These are phyloP conservation scores for Claviceps pazoutovae DNA, from an alignment of 2,329 filamentous ascomycete species.

Conservation along the genomic window DNA sequence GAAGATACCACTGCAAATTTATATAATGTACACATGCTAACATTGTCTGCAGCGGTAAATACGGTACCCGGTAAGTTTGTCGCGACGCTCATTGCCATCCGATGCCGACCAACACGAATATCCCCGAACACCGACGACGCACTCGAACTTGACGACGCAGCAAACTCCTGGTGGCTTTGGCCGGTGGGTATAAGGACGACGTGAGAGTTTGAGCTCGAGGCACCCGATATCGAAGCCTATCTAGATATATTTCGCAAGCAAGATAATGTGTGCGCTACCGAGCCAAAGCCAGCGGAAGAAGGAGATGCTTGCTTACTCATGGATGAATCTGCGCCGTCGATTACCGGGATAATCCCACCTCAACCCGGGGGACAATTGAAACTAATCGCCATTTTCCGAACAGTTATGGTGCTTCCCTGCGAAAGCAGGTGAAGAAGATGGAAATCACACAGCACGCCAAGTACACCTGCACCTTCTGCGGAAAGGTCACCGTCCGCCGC, in stretches of 20 bases:
- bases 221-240: not conserved
- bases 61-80: slow-evolving; percentile 73
- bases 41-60: slow-evolving; percentile 50
- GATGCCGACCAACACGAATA: not conserved
- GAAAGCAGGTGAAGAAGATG: slow-evolving; percentile 97
- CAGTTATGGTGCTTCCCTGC: slow-evolving; percentile 97
- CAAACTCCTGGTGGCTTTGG: not conserved
- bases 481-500: slow-evolving; percentile 88
- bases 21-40: slow-evolving; percentile 15
- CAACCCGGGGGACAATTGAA: not conserved
- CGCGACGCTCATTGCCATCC: not conserved
- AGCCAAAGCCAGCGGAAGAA: not conserved
- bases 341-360: not conserved
- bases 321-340: not conserved
- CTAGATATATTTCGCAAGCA: no score
- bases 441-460: slow-evolving; percentile 97
- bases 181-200: not conserved
- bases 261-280: not conserved
- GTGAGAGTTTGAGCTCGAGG: not conserved
- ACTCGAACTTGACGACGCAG: not conserved
- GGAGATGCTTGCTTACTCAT: not conserved
- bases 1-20: not conserved
- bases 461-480: slow-evolving; percentile 97
- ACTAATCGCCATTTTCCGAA: not conserved
- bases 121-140: not conserved